phyloP scores from a whole-genome alignment of 192 early-diverging fungal species.

The Backusella morwellensis region DNA sequence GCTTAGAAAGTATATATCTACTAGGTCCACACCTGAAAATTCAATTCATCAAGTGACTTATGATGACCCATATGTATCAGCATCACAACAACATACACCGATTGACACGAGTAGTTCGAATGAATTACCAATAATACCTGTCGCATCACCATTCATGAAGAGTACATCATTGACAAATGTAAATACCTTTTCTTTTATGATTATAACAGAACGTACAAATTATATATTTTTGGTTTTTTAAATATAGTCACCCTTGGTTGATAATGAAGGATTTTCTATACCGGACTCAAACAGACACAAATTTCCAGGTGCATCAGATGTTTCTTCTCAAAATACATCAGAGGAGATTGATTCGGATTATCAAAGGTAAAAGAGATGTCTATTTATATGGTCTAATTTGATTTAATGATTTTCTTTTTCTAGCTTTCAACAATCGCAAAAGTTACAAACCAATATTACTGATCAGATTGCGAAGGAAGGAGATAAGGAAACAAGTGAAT shows the following conservation, averaged over 20 bases:
- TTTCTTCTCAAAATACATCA: neutral
- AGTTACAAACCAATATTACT: neutral
- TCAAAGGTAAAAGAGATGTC: neutral
- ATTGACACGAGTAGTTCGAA: neutral
- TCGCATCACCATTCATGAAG: neutral
- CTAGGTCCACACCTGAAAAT: neutral
- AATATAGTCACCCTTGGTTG: neutral
- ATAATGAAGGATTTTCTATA: conserved; percentile 7
- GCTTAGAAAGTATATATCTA: neutral
- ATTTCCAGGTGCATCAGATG: neutral
- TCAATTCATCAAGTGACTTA: neutral
- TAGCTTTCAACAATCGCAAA: neutral
- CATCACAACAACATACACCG: neutral
- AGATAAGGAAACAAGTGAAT: neutral
- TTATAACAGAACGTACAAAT: neutral
- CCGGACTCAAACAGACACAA: neutral
- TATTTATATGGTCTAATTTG: too few relatives aligned
- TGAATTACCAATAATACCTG: neutral
- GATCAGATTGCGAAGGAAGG: neutral
- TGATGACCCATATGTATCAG: neutral
- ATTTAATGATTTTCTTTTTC: neutral
- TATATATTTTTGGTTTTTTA: too few relatives aligned
- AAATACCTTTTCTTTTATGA: too few relatives aligned
- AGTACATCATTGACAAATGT: neutral
- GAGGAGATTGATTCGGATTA: neutral